These are phyloP conservation scores for Flaveria linearis DNA, from an alignment of 129 eudicot genomes.

Conservation along the genomic window DNA sequence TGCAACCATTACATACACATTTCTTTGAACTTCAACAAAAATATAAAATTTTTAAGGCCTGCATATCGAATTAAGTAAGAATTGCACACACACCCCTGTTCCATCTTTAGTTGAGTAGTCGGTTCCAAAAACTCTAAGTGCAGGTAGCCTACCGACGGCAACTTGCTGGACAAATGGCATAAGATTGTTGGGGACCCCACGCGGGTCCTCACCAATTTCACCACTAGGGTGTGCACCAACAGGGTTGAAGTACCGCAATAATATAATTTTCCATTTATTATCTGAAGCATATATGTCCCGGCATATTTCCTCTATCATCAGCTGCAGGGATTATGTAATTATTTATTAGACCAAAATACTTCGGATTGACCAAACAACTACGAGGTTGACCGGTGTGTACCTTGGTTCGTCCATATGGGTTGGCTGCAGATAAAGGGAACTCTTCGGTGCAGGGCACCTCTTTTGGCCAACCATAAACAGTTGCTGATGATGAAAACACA, in stretches of 20 bases:
- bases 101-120: slow-evolving; percentile 90
- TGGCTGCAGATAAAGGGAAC: slow-evolving; percentile 71
- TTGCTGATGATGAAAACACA: slow-evolving; percentile 84
- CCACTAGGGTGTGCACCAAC: slow-evolving; percentile 99
- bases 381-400: slow-evolving; percentile 34
- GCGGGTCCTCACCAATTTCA: slow-evolving; percentile 91
- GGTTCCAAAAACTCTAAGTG: slow-evolving; percentile 76
- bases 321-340: slow-evolving; percentile 43
- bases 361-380: slow-evolving; percentile 15
- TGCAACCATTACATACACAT: not conserved
- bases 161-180: slow-evolving; percentile 99
- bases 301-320: slow-evolving; percentile 94
- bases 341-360: slow-evolving; percentile 8
- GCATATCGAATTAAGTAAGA: not conserved
- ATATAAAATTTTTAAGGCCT: not conserved
- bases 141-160: slow-evolving; percentile 91
- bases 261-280: slow-evolving; percentile 72
- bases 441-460: slow-evolving; percentile 91
- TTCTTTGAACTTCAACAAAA: not conserved
- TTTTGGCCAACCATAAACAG: slow-evolving; percentile 90
- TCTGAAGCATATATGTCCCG: slow-evolving; percentile 72
- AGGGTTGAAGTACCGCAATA: slow-evolving; percentile 93
- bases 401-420: slow-evolving; percentile 93
- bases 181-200: slow-evolving; percentile 91
- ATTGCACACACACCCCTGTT: slow-evolving; percentile 70